A percentile compares a stretch with the other conserved stretches of the same genome.
These are phyloP conservation scores for Metarhizium brunneum DNA, from an alignment of 2,329 filamentous ascomycete species.

Conservation along the genomic window DNA sequence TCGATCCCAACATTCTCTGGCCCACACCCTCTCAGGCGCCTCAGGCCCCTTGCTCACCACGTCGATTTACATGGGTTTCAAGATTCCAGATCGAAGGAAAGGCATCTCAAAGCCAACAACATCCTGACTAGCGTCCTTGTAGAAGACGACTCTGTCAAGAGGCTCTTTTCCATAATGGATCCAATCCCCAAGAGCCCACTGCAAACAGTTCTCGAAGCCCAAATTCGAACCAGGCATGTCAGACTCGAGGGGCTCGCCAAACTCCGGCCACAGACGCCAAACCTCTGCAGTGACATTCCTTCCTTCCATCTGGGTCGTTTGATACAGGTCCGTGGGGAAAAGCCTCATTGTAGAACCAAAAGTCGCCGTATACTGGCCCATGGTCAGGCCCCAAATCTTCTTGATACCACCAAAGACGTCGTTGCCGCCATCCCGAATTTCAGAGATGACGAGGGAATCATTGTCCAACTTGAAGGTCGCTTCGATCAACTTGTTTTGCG, in stretches of 20 bases:
- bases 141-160: conserved; percentile 22
- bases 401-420: conserved; percentile 12
- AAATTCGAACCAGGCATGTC: conserved; percentile 18
- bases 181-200: conserved; percentile 25
- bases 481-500: conserved; percentile 4
- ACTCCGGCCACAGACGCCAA: conserved; percentile 20
- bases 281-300: conserved; percentile 11
- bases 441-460: conserved; percentile 15
- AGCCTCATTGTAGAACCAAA: conserved; percentile 13
- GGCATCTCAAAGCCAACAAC: conserved; percentile 24
- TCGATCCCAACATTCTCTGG: no score
- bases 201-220: conserved; percentile 15
- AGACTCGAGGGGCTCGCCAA: conserved; percentile 8
- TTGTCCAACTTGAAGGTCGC: conserved; percentile 14
- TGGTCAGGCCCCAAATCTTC: conserved; percentile 13
- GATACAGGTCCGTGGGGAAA: conserved; percentile 15
- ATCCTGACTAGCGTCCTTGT: conserved; percentile 13
- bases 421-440: conserved; percentile 12
- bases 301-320: conserved; percentile 7
- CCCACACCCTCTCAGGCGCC: no score
- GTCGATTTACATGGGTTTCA: conserved; percentile 4
- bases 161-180: conserved; percentile 25
- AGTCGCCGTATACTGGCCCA: conserved; percentile 15
- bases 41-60: background rate
- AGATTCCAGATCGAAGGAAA: conserved; percentile 19